phyloP scores from a whole-genome alignment of 108 stramenopile species.

The Stephanodiscus triporus region DNA sequence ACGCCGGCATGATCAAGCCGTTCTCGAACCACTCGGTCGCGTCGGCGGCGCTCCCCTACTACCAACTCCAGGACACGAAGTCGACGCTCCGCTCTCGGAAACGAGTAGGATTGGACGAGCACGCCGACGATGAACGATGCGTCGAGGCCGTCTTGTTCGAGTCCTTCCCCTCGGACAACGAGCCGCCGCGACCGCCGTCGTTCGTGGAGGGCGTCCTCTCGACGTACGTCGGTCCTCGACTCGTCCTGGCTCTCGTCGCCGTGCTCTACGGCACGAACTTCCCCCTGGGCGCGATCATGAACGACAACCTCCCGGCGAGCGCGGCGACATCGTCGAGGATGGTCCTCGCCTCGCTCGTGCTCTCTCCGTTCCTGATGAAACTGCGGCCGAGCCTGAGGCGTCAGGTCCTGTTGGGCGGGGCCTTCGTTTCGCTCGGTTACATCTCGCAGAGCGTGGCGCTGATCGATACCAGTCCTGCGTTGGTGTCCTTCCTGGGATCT shows the following conservation, averaged over 20 bases:
- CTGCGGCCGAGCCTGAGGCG: conserved; percentile 27
- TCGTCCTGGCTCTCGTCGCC: conserved; percentile 34
- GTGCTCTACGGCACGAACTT: conserved; percentile 58
- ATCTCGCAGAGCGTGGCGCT: conserved; percentile 42
- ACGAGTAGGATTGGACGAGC: not conserved
- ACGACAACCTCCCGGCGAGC: conserved; percentile 45
- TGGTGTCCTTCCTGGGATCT: conserved; percentile 50
- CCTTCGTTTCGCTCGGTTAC: conserved; percentile 48
- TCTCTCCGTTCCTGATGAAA: conserved; percentile 40
- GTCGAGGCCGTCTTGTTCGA: conserved; percentile 4
- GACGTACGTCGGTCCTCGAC: conserved; percentile 34
- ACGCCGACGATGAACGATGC: not conserved
- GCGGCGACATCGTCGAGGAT: conserved; percentile 49
- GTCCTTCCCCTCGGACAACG: conserved; percentile 1
- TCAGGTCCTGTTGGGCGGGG: conserved; percentile 30
- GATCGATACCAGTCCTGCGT: conserved; percentile 33
- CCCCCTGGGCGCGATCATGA: conserved; percentile 51
- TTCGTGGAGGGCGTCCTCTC: conserved; percentile 34
- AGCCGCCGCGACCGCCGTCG: not conserved
- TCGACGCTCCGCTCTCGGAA: too few relatives aligned
- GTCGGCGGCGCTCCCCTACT: not conserved
- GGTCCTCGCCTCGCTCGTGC: conserved; percentile 36
- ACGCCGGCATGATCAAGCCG: not conserved
- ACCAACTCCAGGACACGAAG: too few relatives aligned
- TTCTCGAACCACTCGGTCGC: not conserved